Percentiles rank a stretch among this genome's conserved stretches.
These are phyloP conservation scores for Talaromyces thailandensis DNA, from an alignment of 495 filamentous ascomycete genomes.

Conservation along the genomic window DNA sequence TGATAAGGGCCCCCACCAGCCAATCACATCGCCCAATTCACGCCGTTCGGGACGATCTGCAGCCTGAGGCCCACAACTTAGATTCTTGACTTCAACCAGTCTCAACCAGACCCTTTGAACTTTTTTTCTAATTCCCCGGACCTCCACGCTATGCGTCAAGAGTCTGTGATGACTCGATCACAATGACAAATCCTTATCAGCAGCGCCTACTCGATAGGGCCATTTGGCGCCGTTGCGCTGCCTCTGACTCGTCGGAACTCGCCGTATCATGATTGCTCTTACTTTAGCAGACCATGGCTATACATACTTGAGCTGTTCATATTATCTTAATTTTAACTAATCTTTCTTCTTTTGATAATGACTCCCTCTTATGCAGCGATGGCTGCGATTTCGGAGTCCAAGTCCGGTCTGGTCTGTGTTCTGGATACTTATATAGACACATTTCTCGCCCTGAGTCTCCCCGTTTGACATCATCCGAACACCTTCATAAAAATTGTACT, in stretches of 20 bases:
- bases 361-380: neutral
- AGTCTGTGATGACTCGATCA: neutral
- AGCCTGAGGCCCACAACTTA: neutral
- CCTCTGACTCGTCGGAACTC: neutral
- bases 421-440: neutral
- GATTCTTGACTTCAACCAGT: neutral
- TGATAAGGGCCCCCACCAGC: neutral
- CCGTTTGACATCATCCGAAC: neutral
- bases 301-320: neutral
- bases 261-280: neutral
- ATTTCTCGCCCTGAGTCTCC: neutral
- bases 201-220: neutral
- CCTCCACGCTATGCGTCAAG: neutral
- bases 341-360: neutral
- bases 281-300: neutral
- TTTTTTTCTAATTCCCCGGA: neutral
- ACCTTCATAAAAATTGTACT: neutral
- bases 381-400: constrained; percentile 22
- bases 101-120: neutral
- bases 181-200: constrained; percentile 2
- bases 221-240: neutral
- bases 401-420: neutral
- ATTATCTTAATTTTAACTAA: neutral
- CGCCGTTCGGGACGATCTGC: neutral
- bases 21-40: neutral